Conservation (phyloP, 768 basidiomycete genomes). For the Chalciporus piperatus region DNA sequence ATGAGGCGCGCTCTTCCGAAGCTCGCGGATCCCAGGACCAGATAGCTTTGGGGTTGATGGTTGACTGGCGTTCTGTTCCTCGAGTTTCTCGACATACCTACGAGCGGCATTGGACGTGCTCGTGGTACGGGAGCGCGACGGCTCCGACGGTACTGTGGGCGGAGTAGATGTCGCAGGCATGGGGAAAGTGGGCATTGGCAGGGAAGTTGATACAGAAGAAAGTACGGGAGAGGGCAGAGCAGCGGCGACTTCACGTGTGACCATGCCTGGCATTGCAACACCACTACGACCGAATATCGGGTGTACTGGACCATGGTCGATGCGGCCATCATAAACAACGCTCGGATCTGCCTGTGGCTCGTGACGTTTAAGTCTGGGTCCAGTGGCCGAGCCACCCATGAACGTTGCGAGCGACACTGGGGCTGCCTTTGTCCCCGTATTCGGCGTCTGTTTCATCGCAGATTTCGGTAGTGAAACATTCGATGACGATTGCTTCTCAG, state of each 20-base stretch:
- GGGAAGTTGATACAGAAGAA: neutral
- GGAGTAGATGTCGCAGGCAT: neutral
- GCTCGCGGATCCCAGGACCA: constrained; percentile 39
- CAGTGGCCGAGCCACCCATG: constrained; percentile 75
- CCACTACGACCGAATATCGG: constrained; percentile 76
- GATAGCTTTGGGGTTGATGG: constrained; percentile 26
- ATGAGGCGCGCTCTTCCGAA: constrained; percentile 50
- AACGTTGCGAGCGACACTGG: constrained; percentile 76
- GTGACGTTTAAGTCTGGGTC: constrained; percentile 69
- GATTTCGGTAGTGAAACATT: constrained; percentile 9
- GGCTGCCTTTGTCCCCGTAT: constrained; percentile 31
- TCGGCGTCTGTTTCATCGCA: constrained; percentile 8
- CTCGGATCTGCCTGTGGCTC: constrained; percentile 68
- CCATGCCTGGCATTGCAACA: constrained; percentile 75
- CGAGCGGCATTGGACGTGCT: constrained; percentile 37
- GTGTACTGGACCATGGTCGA: constrained; percentile 52
- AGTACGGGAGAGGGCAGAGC: constrained; percentile 5
- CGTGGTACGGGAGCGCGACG: constrained; percentile 26
- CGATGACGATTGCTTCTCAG: constrained; percentile 7
- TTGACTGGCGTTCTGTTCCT: constrained; percentile 35
- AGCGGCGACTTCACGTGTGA: constrained; percentile 17
- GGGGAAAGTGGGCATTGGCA: constrained; percentile 2
- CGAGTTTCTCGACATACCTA: constrained; percentile 37
- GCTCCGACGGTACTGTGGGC: constrained; percentile 15
- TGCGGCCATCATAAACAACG: constrained; percentile 65